Percentiles rank a stretch among this genome's conserved stretches.
Conservation (phyloP, 2,329 filamentous ascomycete species). For the Exutisphaerella laricina region DNA sequence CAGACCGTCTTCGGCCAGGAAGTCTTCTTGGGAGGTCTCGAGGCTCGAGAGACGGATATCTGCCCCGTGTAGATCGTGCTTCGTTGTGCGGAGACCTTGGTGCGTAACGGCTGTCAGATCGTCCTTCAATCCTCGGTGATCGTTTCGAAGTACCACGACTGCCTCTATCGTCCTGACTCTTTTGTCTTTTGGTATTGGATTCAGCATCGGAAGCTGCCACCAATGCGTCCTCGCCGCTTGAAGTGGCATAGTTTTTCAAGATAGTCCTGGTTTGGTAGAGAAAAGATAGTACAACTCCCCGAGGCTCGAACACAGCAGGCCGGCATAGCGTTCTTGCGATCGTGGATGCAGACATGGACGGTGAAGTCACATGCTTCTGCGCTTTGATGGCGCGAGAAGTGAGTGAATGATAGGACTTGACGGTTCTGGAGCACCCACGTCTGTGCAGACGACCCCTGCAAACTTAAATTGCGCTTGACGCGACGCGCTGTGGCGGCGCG, state of each 20-base stretch:
- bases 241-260: background rate
- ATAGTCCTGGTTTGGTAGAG: slow-evolving; percentile 31
- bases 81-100: too few relatives aligned
- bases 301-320: background rate
- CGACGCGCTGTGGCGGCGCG: slow-evolving; percentile 9
- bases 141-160: too few relatives aligned
- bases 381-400: background rate
- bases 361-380: background rate
- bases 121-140: too few relatives aligned
- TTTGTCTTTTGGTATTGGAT: background rate
- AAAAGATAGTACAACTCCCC: slow-evolving; percentile 22
- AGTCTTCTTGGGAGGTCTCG: too few relatives aligned
- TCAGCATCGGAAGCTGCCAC: background rate
- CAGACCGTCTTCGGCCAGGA: too few relatives aligned
- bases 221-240: background rate
- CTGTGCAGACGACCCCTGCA: background rate
- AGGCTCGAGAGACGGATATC: too few relatives aligned
- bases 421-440: too few relatives aligned
- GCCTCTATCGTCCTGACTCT: too few relatives aligned
- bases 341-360: background rate
- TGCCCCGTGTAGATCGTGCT: too few relatives aligned
- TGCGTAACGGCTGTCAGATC: too few relatives aligned
- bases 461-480: background rate
- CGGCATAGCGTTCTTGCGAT: slow-evolving; percentile 1
- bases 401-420: background rate